Conservation (phyloP, 805 yeast species). For the Hemisphaericaspora nanyangensis region DNA sequence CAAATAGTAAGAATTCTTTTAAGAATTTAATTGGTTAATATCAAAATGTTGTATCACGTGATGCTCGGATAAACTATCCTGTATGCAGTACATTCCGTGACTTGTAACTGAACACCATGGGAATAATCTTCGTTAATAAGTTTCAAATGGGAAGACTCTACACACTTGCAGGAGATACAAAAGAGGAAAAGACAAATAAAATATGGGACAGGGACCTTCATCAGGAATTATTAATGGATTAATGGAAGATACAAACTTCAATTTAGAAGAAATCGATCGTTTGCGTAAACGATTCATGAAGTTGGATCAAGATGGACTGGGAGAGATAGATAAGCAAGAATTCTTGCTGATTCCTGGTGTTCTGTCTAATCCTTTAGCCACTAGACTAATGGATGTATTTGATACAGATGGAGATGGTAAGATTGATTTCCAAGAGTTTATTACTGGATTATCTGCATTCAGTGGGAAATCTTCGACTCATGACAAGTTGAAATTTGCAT, state of each 20-base stretch:
- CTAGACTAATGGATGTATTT: slow-evolving; percentile 87
- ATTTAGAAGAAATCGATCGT: slow-evolving; percentile 86
- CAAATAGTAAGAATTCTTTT: too few species aligned
- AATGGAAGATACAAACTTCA: slow-evolving; percentile 81
- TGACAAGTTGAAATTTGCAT: slow-evolving; percentile 85
- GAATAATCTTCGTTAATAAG: too few species aligned
- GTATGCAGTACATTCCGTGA: too few species aligned
- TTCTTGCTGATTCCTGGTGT: slow-evolving; percentile 92
- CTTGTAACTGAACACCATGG: not conserved
- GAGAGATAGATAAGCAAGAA: slow-evolving; percentile 87
- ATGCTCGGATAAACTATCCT: too few species aligned
- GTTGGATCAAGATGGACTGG: slow-evolving; percentile 87
- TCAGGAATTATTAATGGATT: slow-evolving; percentile 63
- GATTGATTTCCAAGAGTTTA: slow-evolving; percentile 93
- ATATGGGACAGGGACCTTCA: slow-evolving; percentile 57
- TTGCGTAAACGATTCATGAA: slow-evolving; percentile 92
- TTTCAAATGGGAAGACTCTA: too few species aligned
- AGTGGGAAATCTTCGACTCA: slow-evolving; percentile 76
- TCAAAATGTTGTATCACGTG: not conserved
- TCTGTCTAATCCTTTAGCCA: slow-evolving; percentile 82
- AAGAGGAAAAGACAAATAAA: not conserved
- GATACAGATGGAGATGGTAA: slow-evolving; percentile 91
- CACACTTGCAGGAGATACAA: too few species aligned
- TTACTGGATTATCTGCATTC: slow-evolving; percentile 80
- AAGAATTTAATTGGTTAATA: too few species aligned